Base-by-base conservation (phyloP, 805 yeast genomes). In the Kazachstania viticola region DNA sequence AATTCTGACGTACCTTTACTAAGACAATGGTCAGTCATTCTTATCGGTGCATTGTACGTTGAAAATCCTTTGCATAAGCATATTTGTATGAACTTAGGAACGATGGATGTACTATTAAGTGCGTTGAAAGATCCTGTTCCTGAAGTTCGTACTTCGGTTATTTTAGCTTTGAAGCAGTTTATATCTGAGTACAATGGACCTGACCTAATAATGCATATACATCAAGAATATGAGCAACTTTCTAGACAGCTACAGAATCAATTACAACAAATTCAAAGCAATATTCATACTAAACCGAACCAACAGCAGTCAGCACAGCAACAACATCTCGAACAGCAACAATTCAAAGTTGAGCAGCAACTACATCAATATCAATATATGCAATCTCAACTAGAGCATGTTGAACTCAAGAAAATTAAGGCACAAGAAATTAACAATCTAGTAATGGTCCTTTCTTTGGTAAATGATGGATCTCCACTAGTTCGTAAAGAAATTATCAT, bases 11-110 rank as follows among this genome's bases (percentile, higher is more conserved):
- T 79, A 36, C 95, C 97, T 1, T 56, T 84, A 18, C 60, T 91
- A 19, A 70, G 97, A 39, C 96, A 91, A 49, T 91, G 98, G 98
- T 77, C 95, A 41, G 72, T 79, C 11, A 60, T 88, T 25, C 62
- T 88, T 25, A 63, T 85, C 15, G 75, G 91, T 0, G 88, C 82
- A 45, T 58, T 85, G 17, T 79, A 91, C 76, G 65, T 65, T 39
- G 70, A 70, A 28, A 74, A 79, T 42, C 69, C 79, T 0, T 85
- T 83, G 33, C 85, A 87, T 9, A 78, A 79, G 48, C 71, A 73
- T 65, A 67, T 80, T 16, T 73, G 78, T 17, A 67, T 73, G 42
- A 72, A 76, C 41, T 78, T 75, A 34, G 79, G 79, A 0, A 68
- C 73, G 16, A 56, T 79, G 12, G 71, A 65, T 15, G 38, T 43